Evolutionary conservation across 2,329 filamentous ascomycete species (phyloP).

Genomic region (Kalmusia sp.): DNA sequence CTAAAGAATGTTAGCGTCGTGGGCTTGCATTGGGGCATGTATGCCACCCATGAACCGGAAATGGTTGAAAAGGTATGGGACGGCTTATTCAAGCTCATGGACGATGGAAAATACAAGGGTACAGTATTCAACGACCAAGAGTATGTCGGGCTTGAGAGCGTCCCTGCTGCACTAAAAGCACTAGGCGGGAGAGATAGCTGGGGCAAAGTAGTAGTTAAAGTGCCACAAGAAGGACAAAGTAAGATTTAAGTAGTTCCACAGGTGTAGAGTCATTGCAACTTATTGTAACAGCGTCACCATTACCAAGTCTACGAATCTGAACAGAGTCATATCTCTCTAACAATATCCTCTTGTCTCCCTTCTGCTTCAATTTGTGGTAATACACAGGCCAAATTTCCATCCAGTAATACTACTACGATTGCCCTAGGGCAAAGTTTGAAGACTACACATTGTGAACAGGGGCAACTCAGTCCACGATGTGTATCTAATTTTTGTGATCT

Average conservation of each 20-base stretch:
- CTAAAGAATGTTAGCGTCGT: constrained; percentile 93
- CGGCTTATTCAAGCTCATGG: constrained; percentile 79
- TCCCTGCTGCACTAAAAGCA: constrained; percentile 77
- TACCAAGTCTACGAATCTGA: no score
- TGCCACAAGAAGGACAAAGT: constrained; percentile 65
- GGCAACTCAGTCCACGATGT: no score
- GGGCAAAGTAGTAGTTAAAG: constrained; percentile 93
- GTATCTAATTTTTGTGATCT: no score
- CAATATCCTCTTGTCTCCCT: not conserved
- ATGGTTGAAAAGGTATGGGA: constrained; percentile 78
- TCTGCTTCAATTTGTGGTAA: no score
- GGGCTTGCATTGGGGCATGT: constrained; percentile 91
- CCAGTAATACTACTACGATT: no score
- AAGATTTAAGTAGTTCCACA: constrained; percentile 33
- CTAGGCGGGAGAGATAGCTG: constrained; percentile 84
- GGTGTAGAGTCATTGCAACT: not conserved
- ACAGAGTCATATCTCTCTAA: no score
- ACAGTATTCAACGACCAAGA: constrained; percentile 83
- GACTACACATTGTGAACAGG: no score
- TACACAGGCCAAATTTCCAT: not conserved
- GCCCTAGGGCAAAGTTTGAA: no score
- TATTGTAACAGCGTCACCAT: not conserved
- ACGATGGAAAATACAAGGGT: constrained; percentile 77
- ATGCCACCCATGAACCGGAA: constrained; percentile 74
- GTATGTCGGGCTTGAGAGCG: constrained; percentile 81